phyloP scores from a whole-genome alignment of 306 rosid genomes.

The Casuarina cunninghamiana region DNA sequence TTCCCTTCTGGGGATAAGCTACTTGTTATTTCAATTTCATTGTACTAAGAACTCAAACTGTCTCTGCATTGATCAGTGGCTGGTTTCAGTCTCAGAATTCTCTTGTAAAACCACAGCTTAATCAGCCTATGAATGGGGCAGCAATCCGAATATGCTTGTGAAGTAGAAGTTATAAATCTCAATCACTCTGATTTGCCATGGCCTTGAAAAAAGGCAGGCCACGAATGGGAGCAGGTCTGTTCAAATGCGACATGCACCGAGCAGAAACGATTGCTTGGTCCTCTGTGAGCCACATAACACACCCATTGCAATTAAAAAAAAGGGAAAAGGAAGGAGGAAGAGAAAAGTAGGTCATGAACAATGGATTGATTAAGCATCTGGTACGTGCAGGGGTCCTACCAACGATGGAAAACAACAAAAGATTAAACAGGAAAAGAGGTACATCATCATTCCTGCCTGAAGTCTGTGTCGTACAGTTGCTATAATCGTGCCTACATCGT shows the following conservation, averaged over 20 bases:
- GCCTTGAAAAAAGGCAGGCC: background rate
- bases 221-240: background rate
- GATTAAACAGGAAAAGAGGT: slow-evolving; percentile 10
- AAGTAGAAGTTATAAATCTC: background rate
- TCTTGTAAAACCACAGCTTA: no score
- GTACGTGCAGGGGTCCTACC: slow-evolving; percentile 21
- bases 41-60: no score
- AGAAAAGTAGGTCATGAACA: background rate
- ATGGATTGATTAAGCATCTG: background rate
- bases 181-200: background rate
- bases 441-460: background rate
- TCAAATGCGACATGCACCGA: background rate
- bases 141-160: background rate
- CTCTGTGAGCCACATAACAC: background rate
- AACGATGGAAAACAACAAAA: slow-evolving; percentile 23
- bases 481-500: background rate
- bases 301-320: background rate
- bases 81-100: no score
- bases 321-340: background rate
- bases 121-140: no score
- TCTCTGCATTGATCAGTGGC: no score
- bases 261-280: background rate
- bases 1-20: no score
- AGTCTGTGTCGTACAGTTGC: background rate
- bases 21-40: no score